Base-by-base conservation (phyloP, 2,329 filamentous ascomycete genomes). In the Immersiporthe knoxdaviesiana region DNA sequence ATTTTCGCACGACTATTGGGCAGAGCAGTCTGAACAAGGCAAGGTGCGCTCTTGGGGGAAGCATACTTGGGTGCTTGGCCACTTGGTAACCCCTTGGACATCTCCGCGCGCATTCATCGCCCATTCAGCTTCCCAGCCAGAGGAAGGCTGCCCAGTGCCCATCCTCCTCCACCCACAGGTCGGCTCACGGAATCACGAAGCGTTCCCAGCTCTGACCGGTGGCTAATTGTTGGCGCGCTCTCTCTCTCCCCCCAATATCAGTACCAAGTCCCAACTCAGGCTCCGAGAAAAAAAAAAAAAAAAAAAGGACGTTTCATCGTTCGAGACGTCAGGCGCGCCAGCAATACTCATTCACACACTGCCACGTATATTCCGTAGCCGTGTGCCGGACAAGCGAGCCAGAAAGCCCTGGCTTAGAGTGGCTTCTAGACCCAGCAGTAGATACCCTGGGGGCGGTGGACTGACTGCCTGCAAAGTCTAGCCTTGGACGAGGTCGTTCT, bases 21-120 rank as follows among this genome's bases (percentile, higher is more conserved):
- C 32, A 63, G 35, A 8, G 54, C 37, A 66, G 41, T 21, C 56
- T 32, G 30, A 44, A 30, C 14, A 18, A 10, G 41, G 30, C 27
- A 65, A 52, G 68, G 64, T 69, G 62, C 68, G 68, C 65, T 58
- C 59, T 60, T 35, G 18, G 62, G 16, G 32, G 24, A 50, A 35
- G 44, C 44, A 63, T 44, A 24, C 21, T 63, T 63, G 37, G 44
- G 27, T 21, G n/a, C 39, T n/a, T 44, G 41, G 41, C 18, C 37
- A 30, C 62, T 63, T 12, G n/a, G n/a, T n/a, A n/a, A n/a, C n/a
- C n/a, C 8, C 35, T 4, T 59, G 30, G 24, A 39, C 30, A 18
- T 47, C 62, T 63, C 24, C 27, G 32, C 41, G 44, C 44, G 39
- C 30, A 21, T 12, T 32, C 44, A 18, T 56, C 27, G 21, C 18